Evolutionary conservation across 305 asterid genomes (phyloP).

Genomic region (Fraxinus angustifolia): DNA sequence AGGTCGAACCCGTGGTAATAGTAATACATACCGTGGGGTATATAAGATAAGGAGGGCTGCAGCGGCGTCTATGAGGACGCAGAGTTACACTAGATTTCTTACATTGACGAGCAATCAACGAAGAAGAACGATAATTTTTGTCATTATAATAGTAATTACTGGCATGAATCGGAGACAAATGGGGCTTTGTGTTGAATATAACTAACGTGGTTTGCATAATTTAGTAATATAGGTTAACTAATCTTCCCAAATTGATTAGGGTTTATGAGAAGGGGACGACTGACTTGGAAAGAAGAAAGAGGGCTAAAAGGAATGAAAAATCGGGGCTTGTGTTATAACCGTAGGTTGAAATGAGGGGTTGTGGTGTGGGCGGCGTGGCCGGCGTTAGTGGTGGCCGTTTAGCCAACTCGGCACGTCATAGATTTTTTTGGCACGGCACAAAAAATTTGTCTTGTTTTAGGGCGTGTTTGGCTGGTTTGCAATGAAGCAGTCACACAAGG

Average conservation of each 20-base stretch:
- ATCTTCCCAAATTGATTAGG: slow-evolving; percentile 21
- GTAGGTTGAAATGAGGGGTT: slow-evolving; percentile 5
- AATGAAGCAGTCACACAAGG: neutral
- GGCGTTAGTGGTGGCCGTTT: slow-evolving; percentile 52
- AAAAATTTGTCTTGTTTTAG: neutral
- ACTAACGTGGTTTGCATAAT: slow-evolving; percentile 68
- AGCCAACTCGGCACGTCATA: slow-evolving; percentile 48
- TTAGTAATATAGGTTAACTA: slow-evolving; percentile 5
- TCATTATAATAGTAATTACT: slow-evolving; percentile 16
- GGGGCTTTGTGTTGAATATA: slow-evolving; percentile 58
- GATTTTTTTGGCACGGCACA: slow-evolving; percentile 27
- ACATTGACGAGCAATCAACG: slow-evolving; percentile 27
- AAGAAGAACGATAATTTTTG: slow-evolving; percentile 31
- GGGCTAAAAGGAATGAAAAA: slow-evolving; percentile 17
- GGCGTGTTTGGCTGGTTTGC: neutral
- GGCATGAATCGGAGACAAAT: slow-evolving; percentile 49
- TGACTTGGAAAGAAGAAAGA: neutral
- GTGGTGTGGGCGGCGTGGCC: slow-evolving; percentile 36
- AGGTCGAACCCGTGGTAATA: neutral
- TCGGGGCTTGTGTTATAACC: slow-evolving; percentile 7
- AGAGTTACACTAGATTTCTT: slow-evolving; percentile 34
- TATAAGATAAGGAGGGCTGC: slow-evolving; percentile 36
- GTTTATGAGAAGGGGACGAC: slow-evolving; percentile 22
- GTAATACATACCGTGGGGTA: slow-evolving; percentile 42
- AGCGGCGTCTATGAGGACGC: slow-evolving; percentile 37